phyloP scores from a whole-genome alignment of 768 basidiomycete species.

The Lentinula lateritia region DNA sequence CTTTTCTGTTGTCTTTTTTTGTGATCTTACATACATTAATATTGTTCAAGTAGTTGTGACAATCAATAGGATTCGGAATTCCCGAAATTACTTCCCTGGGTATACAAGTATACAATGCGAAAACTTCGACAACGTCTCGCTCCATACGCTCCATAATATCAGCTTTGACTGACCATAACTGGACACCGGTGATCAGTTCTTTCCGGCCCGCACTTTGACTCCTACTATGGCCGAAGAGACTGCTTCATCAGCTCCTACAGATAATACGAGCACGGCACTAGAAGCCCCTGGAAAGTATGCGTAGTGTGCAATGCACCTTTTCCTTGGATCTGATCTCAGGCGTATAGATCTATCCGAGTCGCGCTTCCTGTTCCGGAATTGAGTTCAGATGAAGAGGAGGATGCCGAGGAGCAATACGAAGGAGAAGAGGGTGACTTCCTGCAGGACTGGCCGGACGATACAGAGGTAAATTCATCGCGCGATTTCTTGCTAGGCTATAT shows the following conservation, averaged over 20 bases:
- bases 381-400: conserved; percentile 36
- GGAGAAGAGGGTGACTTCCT: conserved; percentile 65
- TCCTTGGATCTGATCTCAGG: not conserved
- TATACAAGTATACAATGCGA: too few relatives aligned
- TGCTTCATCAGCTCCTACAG: not conserved
- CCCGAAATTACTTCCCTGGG: too few relatives aligned
- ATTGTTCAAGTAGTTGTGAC: not conserved
- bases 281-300: not conserved
- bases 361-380: conserved; percentile 42
- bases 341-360: conserved; percentile 34
- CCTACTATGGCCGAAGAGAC: not conserved
- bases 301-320: not conserved
- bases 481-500: not conserved
- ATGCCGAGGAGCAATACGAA: conserved; percentile 34
- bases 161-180: not conserved
- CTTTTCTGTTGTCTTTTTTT: not conserved
- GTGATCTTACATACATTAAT: not conserved
- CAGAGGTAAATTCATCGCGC: conserved; percentile 47
- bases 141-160: not conserved
- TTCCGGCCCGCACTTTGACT: not conserved
- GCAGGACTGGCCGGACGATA: conserved; percentile 77
- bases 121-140: too few relatives aligned
- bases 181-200: not conserved
- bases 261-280: not conserved
- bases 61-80: not conserved